phyloP scores from a whole-genome alignment of 2,329 filamentous ascomycete genomes.

The Ophiostoma himal-ulmi region DNA sequence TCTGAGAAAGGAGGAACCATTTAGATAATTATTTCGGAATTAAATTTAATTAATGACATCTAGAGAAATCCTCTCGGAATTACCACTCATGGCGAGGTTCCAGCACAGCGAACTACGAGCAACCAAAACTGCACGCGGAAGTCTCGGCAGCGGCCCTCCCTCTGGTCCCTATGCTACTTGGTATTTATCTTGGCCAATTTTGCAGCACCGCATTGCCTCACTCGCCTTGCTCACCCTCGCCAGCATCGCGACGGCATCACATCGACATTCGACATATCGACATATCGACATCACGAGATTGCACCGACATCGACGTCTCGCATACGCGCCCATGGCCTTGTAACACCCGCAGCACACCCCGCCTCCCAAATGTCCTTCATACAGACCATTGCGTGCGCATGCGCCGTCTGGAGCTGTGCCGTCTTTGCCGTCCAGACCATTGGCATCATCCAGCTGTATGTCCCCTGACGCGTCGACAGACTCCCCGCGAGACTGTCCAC shows the following conservation, averaged over 20 bases:
- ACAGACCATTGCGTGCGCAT: constrained; percentile 3
- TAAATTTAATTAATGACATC: neutral
- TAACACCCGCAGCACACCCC: neutral
- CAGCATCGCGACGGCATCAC: neutral
- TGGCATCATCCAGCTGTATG: constrained; percentile 2
- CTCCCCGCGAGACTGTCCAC: too few species aligned
- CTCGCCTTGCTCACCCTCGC: neutral
- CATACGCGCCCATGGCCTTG: neutral
- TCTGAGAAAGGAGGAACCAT: neutral
- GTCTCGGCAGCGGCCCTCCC: neutral
- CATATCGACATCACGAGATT: neutral
- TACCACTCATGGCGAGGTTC: neutral
- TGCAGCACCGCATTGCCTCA: neutral
- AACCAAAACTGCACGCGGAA: neutral
- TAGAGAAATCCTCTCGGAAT: neutral
- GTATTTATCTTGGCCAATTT: too few species aligned
- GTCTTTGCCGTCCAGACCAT: constrained; percentile 7
- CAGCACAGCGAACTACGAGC: neutral
- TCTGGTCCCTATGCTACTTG: neutral
- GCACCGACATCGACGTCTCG: neutral
- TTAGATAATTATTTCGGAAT: neutral
- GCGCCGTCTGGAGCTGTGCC: neutral
- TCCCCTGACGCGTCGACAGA: neutral
- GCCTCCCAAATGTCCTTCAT: neutral
- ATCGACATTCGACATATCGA: neutral